These are phyloP conservation scores for Syzygium grande DNA, from an alignment of 345 rosid genomes.

Conservation along the genomic window DNA sequence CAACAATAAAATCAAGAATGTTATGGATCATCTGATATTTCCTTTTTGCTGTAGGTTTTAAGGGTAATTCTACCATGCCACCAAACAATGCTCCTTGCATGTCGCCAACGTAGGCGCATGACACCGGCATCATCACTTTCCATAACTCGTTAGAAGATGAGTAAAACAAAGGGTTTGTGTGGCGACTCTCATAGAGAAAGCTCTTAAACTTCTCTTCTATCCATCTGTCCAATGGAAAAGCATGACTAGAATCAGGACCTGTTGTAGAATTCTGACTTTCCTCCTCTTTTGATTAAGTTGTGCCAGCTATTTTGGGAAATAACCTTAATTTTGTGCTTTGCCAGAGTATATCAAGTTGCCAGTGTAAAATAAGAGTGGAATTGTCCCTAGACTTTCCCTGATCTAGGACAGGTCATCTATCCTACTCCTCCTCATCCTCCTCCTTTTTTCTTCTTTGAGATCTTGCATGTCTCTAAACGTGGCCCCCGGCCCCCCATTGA, in stretches of 20 bases:
- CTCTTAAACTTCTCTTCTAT: neutral
- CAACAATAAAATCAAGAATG: neutral
- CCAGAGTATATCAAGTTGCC: conserved; percentile 74
- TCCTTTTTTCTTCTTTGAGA: neutral
- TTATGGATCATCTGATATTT: conserved; percentile 58
- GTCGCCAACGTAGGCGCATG: conserved; percentile 53
- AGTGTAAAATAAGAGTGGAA: conserved; percentile 93
- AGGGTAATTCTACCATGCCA: conserved; percentile 64
- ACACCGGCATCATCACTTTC: neutral
- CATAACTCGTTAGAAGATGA: neutral
- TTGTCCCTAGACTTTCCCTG: conserved; percentile 73
- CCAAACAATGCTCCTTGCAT: conserved; percentile 73
- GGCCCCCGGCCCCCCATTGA: neutral
- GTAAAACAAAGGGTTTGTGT: neutral
- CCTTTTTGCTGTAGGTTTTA: conserved; percentile 76
- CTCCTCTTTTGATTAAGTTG: neutral
- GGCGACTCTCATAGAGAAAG: neutral
- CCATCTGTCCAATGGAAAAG: neutral
- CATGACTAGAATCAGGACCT: neutral
- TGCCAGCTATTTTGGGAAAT: neutral
- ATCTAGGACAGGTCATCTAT: conserved; percentile 79
- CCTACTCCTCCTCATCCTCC: neutral
- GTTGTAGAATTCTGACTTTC: neutral
- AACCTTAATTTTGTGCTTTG: neutral
- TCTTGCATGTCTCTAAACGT: neutral